These are phyloP conservation scores for Leptographium procerum DNA, from an alignment of 2,329 filamentous ascomycete species.

Conservation along the genomic window DNA sequence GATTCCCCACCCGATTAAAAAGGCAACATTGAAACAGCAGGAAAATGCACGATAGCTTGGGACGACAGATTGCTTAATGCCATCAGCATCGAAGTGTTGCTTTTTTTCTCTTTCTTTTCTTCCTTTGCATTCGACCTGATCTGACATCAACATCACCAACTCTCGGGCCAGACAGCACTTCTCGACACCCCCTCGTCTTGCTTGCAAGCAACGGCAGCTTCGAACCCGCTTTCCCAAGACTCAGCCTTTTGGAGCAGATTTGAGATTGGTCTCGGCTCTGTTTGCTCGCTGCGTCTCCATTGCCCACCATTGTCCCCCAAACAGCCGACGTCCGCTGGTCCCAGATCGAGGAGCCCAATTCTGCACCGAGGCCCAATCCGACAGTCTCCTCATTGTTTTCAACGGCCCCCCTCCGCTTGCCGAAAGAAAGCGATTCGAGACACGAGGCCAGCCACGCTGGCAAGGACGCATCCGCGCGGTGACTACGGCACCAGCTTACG, in stretches of 20 bases:
- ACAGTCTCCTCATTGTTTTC: not conserved
- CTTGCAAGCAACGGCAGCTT: not conserved
- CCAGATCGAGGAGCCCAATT: not conserved
- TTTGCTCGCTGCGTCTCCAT: not conserved
- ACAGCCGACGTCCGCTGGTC: not conserved
- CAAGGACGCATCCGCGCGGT: not conserved
- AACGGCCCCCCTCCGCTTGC: not conserved
- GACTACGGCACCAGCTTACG: not conserved
- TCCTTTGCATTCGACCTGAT: not conserved
- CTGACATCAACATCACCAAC: not conserved
- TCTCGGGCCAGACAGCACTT: not conserved
- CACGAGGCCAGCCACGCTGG: not conserved
- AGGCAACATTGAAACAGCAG: slow-evolving; percentile 7
- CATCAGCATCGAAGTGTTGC: not conserved
- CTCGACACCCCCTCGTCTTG: not conserved
- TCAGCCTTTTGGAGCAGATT: not conserved
- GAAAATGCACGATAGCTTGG: not conserved
- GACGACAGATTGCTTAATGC: not conserved
- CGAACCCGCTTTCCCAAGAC: not conserved
- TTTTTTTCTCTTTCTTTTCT: no score
- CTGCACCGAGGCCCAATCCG: not conserved
- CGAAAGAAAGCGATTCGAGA: not conserved
- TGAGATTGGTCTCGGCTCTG: not conserved
- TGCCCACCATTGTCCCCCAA: not conserved
- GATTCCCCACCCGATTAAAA: slow-evolving; percentile 4